phyloP scores from a whole-genome alignment of 768 basidiomycete genomes.

The Fibroporia radiculosa region DNA sequence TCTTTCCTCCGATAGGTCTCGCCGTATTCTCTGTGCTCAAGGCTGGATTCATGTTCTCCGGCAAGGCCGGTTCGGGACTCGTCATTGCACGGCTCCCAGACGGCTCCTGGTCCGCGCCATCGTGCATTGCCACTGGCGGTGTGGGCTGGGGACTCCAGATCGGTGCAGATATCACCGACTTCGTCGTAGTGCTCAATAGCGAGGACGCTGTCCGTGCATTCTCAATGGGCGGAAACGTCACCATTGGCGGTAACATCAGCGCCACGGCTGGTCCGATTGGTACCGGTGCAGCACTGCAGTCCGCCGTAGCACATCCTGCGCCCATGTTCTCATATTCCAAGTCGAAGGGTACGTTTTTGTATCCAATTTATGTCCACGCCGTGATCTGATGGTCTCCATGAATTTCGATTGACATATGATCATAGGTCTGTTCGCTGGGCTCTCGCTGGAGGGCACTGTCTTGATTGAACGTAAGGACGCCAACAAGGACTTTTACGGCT shows the following conservation, averaged over 20 bases:
- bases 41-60: constrained; percentile 92
- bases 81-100: constrained; percentile 91
- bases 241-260: constrained; percentile 84
- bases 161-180: constrained; percentile 91
- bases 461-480: constrained; percentile 95
- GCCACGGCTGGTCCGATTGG: constrained; percentile 90
- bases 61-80: constrained; percentile 88
- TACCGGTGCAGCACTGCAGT: constrained; percentile 85
- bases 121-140: constrained; percentile 94
- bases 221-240: constrained; percentile 92
- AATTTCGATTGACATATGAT: neutral
- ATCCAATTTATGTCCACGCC: neutral
- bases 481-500: constrained; percentile 95
- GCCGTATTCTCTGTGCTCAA: constrained; percentile 93
- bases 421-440: constrained; percentile 88
- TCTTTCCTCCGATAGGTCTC: constrained; percentile 47
- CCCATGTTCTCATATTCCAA: constrained; percentile 98
- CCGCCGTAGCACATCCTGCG: constrained; percentile 83
- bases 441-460: constrained; percentile 90
- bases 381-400: neutral
- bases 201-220: constrained; percentile 95
- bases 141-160: constrained; percentile 94
- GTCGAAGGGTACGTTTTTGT: constrained; percentile 70
- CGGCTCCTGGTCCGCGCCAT: constrained; percentile 95
- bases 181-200: constrained; percentile 94